Conservation (phyloP, 2,329 filamentous ascomycete genomes). For the Tolypocladium album region DNA sequence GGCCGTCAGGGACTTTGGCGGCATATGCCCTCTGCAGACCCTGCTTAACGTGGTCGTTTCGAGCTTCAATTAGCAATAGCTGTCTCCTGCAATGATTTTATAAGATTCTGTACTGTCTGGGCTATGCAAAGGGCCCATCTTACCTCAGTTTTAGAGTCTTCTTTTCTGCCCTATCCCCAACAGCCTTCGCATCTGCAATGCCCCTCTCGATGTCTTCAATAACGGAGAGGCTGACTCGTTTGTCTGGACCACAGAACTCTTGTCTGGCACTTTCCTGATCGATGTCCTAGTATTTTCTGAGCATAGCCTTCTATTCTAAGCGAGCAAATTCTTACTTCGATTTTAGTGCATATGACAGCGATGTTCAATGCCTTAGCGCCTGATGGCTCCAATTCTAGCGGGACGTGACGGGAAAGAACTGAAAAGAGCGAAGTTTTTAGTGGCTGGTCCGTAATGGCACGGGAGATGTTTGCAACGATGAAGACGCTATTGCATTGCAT, state of each 20-base stretch:
- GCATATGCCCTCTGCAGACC: constrained; percentile 15
- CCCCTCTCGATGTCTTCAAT: constrained; percentile 15
- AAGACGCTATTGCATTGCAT: constrained; percentile 22
- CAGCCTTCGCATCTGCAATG: constrained; percentile 12
- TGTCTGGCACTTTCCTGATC: constrained; percentile 12
- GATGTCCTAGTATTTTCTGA: constrained; percentile 14
- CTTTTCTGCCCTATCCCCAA: constrained; percentile 9
- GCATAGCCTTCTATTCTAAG: neutral
- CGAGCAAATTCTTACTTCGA: constrained; percentile 11
- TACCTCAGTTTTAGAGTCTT: constrained; percentile 14
- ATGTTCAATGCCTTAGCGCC: constrained; percentile 14
- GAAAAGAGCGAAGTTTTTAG: constrained; percentile 19
- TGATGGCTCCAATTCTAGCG: constrained; percentile 15
- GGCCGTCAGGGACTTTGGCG: constrained; percentile 8
- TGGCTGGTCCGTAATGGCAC: constrained; percentile 20
- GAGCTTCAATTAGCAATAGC: constrained; percentile 16
- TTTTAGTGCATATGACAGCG: constrained; percentile 21
- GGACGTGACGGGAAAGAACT: constrained; percentile 16
- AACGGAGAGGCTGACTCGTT: constrained; percentile 7
- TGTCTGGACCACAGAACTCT: constrained; percentile 15
- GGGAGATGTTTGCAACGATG: constrained; percentile 20
- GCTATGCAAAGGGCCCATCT: neutral
- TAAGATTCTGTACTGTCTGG: too few relatives aligned
- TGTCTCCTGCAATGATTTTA: constrained; percentile 10
- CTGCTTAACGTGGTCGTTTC: constrained; percentile 17